Conservation (phyloP, 176 grass and related monocot genomes). For the Pontederia paniculata region DNA sequence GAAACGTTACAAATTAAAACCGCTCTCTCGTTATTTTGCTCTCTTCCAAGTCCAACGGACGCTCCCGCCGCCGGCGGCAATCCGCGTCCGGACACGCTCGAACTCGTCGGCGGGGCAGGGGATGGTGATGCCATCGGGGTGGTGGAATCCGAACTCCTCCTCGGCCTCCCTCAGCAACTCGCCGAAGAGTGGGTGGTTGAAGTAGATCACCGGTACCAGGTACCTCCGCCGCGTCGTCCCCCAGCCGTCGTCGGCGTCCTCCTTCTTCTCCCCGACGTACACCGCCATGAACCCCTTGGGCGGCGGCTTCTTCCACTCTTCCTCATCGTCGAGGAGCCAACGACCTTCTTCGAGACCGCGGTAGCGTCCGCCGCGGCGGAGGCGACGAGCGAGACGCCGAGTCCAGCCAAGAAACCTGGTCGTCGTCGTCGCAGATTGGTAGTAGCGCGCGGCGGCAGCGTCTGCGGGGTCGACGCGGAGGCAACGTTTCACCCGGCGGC, state of each 20-base stretch:
- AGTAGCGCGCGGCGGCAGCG: background rate
- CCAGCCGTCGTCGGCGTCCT: background rate
- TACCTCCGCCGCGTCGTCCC: background rate
- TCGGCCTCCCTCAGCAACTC: conserved; percentile 1
- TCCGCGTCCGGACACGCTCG: background rate
- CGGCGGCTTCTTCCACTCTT: background rate
- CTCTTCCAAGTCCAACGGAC: background rate
- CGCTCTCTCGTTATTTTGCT: background rate
- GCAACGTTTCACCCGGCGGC: background rate
- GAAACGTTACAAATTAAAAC: background rate
- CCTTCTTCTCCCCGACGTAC: background rate
- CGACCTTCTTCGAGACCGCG: background rate
- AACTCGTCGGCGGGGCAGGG: conserved; percentile 7
- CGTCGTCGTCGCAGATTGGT: background rate
- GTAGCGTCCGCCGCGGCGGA: background rate
- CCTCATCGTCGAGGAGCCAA: background rate
- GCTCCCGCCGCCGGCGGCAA: background rate
- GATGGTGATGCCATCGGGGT: conserved; percentile 4
- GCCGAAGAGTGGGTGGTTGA: conserved; percentile 8
- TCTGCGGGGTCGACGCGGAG: background rate
- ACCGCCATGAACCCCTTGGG: conserved; percentile 9
- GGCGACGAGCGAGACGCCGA: background rate
- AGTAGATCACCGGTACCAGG: conserved; percentile 5
- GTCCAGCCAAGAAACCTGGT: background rate
- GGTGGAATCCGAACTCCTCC: conserved; percentile 8